Percentiles rank a stretch among this genome's conserved stretches.
phyloP scores from a whole-genome alignment of 352 stramenopile genomes.

The Pythium rhizo-oryzae region DNA sequence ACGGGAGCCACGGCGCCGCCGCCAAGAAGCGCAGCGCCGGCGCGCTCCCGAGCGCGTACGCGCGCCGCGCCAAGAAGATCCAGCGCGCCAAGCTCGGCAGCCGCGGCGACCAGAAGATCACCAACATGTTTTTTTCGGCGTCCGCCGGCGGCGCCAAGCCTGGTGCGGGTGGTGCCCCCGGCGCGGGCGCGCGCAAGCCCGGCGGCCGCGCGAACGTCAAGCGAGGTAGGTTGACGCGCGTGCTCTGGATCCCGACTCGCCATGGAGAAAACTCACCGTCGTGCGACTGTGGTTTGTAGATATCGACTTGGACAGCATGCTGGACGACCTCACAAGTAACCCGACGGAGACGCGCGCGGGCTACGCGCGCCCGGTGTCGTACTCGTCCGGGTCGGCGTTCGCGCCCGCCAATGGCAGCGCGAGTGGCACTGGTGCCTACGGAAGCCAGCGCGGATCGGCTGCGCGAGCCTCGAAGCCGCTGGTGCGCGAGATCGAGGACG shows the following conservation, averaged over 20 bases:
- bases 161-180: conserved; percentile 24
- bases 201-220: conserved; percentile 42
- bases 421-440: neutral
- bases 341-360: conserved; percentile 58
- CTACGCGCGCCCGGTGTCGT: conserved; percentile 63
- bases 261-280: no score
- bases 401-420: conserved; percentile 5
- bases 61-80: conserved; percentile 80
- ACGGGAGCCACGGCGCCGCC: conserved; percentile 3
- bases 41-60: conserved; percentile 76
- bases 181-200: conserved; percentile 27
- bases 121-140: conserved; percentile 87
- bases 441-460: neutral
- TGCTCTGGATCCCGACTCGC: no score
- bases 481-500: conserved; percentile 25
- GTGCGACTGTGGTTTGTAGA: no score
- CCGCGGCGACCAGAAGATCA: conserved; percentile 86
- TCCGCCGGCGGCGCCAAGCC: conserved; percentile 38
- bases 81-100: conserved; percentile 78
- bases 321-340: conserved; percentile 85
- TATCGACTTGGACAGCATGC: conserved; percentile 87
- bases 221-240: no score
- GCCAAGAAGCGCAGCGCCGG: conserved; percentile 79
- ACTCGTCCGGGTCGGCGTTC: conserved; percentile 45
- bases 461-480: neutral